Evolutionary conservation across 1,139 yeast species (phyloP), one percentile per base, ranked within the genome.

Genomic region (Saccharomycopsis crataegensis): DNA sequence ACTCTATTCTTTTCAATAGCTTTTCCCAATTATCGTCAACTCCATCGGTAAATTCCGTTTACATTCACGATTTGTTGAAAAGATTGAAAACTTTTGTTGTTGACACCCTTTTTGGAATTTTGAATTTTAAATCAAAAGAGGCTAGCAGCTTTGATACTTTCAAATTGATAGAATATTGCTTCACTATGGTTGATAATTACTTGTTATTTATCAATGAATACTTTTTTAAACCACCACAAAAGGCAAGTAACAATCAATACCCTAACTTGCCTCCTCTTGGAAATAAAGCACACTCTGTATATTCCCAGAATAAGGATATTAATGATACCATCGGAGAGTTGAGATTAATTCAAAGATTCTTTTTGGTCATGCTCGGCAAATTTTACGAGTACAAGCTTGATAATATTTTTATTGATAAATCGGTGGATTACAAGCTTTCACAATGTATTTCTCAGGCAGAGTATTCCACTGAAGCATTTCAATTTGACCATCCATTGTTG

Each of bases 71-170:
- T 38, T 60, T 72, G 8, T 62, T 70, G 49, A 59, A 61, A 33
- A 61, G 72, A 34, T 59, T 72, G 2, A 64, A 70, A n/a, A 43
- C 61, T 1, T 76, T 79, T 57, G 59, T 79, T 32, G 70, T 72
- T 38, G 78, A 76, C 31, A 64, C 76, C 57, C 61, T 50, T 51
- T 54, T 51, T 34, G 52, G 38, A n/a, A 40, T 54, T 17, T 44
- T 56, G 36, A 40, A 46, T 28, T 49, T 46, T 28, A 40, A 45
- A 32, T 12, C 33, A 12, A 17, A 40, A 12, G 41, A 43, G 11
- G 17, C 28, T 7, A 47, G 48, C 22, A 34, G 31, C 11, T 9
- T 37, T 34, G 49, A 54, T 22, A 42, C 50, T 1, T 22, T 55
- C 17, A 46, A 52, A 9, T 48, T 60, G 4, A 48, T 48, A 33